Conservation (phyloP, 441 rosid species). For the Kokia cookei region DNA sequence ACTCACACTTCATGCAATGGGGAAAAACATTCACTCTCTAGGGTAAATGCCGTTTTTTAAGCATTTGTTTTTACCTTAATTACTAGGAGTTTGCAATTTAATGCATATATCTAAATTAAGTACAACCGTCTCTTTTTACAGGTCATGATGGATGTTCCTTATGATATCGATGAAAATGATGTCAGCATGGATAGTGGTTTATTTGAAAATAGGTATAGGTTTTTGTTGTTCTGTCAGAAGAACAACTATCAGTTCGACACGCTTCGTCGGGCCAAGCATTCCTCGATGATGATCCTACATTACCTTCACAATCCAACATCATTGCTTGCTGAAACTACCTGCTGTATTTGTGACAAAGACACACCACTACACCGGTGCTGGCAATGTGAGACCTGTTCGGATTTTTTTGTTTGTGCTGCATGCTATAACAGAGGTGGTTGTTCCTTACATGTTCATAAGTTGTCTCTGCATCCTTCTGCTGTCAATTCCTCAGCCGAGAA, state of each 20-base stretch:
- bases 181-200: constrained; percentile 23
- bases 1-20: constrained; percentile 22
- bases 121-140: constrained; percentile 13
- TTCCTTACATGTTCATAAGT: constrained; percentile 24
- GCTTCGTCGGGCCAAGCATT: constrained; percentile 68
- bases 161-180: constrained; percentile 56
- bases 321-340: constrained; percentile 10
- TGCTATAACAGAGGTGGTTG: constrained; percentile 27
- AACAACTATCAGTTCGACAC: constrained; percentile 57
- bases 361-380: constrained; percentile 21
- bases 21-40: constrained; percentile 47
- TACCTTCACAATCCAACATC: constrained; percentile 33
- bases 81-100: background rate
- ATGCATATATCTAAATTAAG: background rate
- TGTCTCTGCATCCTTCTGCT: constrained; percentile 13
- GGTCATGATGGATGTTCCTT: constrained; percentile 36
- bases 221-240: constrained; percentile 52
- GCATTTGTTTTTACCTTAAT: background rate
- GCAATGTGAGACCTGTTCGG: constrained; percentile 34
- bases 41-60: constrained; percentile 27
- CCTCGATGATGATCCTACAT: constrained; percentile 80
- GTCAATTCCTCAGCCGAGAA: constrained; percentile 9
- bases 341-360: constrained; percentile 39
- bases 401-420: constrained; percentile 28
- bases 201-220: constrained; percentile 53